These are phyloP conservation scores for Thalassiosira delicatula DNA, from an alignment of 352 stramenopile species.

Conservation along the genomic window DNA sequence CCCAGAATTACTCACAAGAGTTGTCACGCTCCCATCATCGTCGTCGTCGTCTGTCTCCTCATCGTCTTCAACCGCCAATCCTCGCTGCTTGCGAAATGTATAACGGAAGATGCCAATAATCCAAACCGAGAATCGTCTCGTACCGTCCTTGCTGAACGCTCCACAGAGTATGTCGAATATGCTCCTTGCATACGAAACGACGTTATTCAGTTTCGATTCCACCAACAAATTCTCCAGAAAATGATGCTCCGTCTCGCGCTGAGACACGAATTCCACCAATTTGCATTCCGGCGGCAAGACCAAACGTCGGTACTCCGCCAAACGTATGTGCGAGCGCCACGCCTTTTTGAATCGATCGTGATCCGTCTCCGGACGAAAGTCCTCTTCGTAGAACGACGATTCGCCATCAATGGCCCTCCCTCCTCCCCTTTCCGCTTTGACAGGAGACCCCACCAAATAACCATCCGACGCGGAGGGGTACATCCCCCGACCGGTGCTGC, in stretches of 20 bases:
- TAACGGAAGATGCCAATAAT: slow-evolving; percentile 36
- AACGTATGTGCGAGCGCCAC: slow-evolving; percentile 61
- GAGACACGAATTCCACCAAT: slow-evolving; percentile 57
- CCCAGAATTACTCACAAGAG: not conserved
- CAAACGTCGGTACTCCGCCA: slow-evolving; percentile 60
- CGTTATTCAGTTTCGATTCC: slow-evolving; percentile 31
- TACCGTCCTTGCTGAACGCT: slow-evolving; percentile 18
- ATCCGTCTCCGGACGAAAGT: slow-evolving; percentile 52
- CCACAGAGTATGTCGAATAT: slow-evolving; percentile 10
- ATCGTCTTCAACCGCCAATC: slow-evolving; percentile 29
- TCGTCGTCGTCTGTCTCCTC: slow-evolving; percentile 36
- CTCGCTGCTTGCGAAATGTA: slow-evolving; percentile 19
- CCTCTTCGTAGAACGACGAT: slow-evolving; percentile 33
- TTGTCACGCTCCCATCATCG: slow-evolving; percentile 24
- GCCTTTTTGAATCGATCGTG: slow-evolving; percentile 69
- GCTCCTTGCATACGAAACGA: slow-evolving; percentile 12
- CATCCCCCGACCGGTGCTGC: no score
- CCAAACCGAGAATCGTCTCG: slow-evolving; percentile 23
- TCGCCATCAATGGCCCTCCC: slow-evolving; percentile 13
- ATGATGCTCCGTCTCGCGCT: slow-evolving; percentile 24
- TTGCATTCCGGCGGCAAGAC: slow-evolving; percentile 76
- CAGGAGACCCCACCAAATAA: slow-evolving; percentile 1
- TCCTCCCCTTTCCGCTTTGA: not conserved
- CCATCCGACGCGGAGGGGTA: slow-evolving; percentile 42
- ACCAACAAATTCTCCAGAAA: slow-evolving; percentile 26